A percentile compares a stretch with the other conserved stretches of the same genome.
Evolutionary conservation across 75 land plant genomes (phyloP).

Genomic region (Picea sitchensis): DNA sequence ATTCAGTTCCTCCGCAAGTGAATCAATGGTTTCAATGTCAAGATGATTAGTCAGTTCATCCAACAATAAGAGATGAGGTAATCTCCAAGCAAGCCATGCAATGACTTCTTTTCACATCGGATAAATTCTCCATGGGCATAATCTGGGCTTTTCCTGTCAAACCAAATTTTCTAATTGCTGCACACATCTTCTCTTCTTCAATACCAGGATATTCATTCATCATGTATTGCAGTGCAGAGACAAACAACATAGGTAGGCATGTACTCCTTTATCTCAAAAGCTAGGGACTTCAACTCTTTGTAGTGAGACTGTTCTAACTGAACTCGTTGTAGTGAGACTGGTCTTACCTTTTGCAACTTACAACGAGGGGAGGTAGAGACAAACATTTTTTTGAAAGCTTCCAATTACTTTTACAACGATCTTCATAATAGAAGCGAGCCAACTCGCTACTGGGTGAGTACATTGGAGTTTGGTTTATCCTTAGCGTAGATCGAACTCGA

Average conservation of each 20-base stretch:
- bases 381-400: too few relatives aligned
- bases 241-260: constrained; percentile 15
- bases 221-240: constrained; percentile 81
- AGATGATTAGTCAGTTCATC: constrained; percentile 82
- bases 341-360: too few relatives aligned
- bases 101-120: constrained; percentile 30
- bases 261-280: too few relatives aligned
- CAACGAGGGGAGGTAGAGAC: too few relatives aligned
- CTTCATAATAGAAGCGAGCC: too few relatives aligned
- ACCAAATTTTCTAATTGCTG: constrained; percentile 71
- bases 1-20: constrained; percentile 80
- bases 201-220: constrained; percentile 75
- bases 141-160: constrained; percentile 62
- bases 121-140: constrained; percentile 38
- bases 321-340: too few relatives aligned
- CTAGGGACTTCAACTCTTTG: too few relatives aligned
- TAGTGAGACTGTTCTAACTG: too few relatives aligned
- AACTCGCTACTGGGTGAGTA: too few relatives aligned
- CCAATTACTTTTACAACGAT: too few relatives aligned
- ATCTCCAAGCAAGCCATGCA: constrained; percentile 39
- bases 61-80: constrained; percentile 35
- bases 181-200: constrained; percentile 91
- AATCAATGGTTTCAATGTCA: constrained; percentile 50
- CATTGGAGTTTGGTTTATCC: too few relatives aligned
- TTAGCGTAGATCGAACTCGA: too few relatives aligned